phyloP scores from a whole-genome alignment of 2,329 filamentous ascomycete genomes.

The Xylariaceae sp. region DNA sequence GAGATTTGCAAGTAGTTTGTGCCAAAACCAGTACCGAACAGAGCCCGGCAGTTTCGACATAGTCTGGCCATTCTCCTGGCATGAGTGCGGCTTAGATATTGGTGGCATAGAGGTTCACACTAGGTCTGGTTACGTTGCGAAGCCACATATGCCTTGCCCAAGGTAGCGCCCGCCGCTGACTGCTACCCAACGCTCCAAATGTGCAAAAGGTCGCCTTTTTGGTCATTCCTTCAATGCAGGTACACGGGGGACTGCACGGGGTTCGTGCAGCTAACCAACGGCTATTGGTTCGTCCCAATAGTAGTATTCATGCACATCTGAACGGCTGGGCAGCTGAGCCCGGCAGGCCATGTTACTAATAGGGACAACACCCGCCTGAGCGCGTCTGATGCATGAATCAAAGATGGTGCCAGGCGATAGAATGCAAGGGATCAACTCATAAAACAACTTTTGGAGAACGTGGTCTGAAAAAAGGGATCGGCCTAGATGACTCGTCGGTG shows the following conservation, averaged over 20 bases:
- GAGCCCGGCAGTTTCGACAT: not conserved
- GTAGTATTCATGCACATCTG: slow-evolving; percentile 16
- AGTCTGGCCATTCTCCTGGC: slow-evolving; percentile 4
- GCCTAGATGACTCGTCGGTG: too few species aligned
- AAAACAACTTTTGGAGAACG: too few species aligned
- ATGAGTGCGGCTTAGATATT: slow-evolving; percentile 11
- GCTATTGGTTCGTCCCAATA: slow-evolving; percentile 15
- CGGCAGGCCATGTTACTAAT: slow-evolving; percentile 1
- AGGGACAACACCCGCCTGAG: slow-evolving; percentile 1
- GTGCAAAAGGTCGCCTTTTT: slow-evolving; percentile 8
- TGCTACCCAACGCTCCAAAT: slow-evolving; percentile 7
- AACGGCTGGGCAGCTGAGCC: not conserved
- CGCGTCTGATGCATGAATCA: slow-evolving; percentile 5
- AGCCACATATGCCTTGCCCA: slow-evolving; percentile 2
- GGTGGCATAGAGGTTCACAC: slow-evolving; percentile 10
- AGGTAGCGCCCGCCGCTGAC: slow-evolving; percentile 8
- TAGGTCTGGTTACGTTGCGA: slow-evolving; percentile 6
- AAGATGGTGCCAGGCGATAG: not conserved
- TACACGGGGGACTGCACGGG: slow-evolving; percentile 11
- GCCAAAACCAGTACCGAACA: slow-evolving; percentile 10
- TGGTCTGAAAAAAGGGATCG: too few species aligned
- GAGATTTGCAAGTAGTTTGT: slow-evolving; percentile 8
- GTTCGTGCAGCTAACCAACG: not conserved
- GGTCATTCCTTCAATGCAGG: slow-evolving; percentile 22
- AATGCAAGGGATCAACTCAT: slow-evolving; percentile 4